Evolutionary conservation across 2,329 filamentous ascomycete species (phyloP).

Genomic region (Cytospora schulzeri): DNA sequence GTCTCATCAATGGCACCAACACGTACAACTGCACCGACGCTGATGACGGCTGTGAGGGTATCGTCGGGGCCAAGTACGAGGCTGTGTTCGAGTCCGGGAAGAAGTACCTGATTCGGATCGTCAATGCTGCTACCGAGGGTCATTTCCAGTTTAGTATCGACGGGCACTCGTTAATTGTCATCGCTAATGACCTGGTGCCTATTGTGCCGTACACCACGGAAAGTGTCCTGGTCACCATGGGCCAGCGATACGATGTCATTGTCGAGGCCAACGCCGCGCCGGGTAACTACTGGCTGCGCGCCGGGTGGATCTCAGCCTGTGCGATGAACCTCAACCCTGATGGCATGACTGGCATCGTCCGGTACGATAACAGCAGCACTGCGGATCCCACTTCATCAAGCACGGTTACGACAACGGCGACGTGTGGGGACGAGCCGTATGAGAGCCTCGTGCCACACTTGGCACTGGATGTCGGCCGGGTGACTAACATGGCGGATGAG

Average conservation of each 20-base stretch:
- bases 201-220: constrained; percentile 56
- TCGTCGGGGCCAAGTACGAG: constrained; percentile 34
- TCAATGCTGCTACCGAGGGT: constrained; percentile 49
- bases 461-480: constrained; percentile 28
- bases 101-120: constrained; percentile 49
- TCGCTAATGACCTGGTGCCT: constrained; percentile 60
- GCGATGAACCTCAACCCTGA: constrained; percentile 26
- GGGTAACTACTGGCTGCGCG: constrained; percentile 34
- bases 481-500: constrained; percentile 23
- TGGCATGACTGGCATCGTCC: constrained; percentile 34
- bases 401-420: constrained; percentile 6
- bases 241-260: constrained; percentile 36
- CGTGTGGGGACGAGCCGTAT: constrained; percentile 34
- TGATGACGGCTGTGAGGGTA: constrained; percentile 28
- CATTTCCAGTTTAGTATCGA: constrained; percentile 56
- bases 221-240: constrained; percentile 47
- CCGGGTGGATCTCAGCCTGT: constrained; percentile 28
- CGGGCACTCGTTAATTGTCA: constrained; percentile 59
- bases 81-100: constrained; percentile 39
- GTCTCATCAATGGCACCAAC: constrained; percentile 30
- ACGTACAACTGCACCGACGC: constrained; percentile 23
- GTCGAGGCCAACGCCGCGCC: constrained; percentile 26
- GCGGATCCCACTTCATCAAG: constrained; percentile 24
- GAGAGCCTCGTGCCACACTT: constrained; percentile 34
- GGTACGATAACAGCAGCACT: constrained; percentile 30